Evolutionary conservation across 148 eudicot species (phyloP).

Genomic region (Chenopodium berlandieri): DNA sequence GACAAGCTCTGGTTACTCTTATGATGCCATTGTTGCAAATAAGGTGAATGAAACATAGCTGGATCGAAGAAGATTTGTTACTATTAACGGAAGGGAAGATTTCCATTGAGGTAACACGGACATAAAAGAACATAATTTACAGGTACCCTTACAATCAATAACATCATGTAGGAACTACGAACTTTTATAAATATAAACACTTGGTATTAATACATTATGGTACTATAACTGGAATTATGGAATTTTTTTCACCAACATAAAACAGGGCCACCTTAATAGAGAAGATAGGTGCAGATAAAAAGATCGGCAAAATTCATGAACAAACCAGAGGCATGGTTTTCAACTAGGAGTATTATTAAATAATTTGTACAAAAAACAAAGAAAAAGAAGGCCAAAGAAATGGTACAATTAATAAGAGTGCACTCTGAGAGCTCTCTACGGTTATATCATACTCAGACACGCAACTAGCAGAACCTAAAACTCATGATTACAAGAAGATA

Average conservation of each 20-base stretch:
- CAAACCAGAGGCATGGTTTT: not conserved
- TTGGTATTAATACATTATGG: not conserved
- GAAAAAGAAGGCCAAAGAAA: not conserved
- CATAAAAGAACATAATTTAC: no score
- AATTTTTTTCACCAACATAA: not conserved
- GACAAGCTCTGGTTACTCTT: no score
- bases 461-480: constrained; percentile 12
- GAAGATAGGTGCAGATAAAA: not conserved
- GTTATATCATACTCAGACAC: constrained; percentile 5
- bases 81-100: no score
- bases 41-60: no score
- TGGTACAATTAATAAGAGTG: constrained; percentile 2
- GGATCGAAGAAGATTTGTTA: no score
- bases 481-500: constrained; percentile 12
- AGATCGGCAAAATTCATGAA: not conserved
- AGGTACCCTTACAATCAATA: no score
- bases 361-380: not conserved
- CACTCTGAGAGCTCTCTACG: not conserved
- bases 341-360: not conserved
- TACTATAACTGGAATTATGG: not conserved
- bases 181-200: no score
- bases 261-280: not conserved
- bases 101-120: no score
- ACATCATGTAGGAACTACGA: no score
- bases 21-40: no score